Evolutionary conservation across 768 basidiomycete species (phyloP), one percentile per base, ranked within the genome.

Genomic region (Termitomyces sp.): DNA sequence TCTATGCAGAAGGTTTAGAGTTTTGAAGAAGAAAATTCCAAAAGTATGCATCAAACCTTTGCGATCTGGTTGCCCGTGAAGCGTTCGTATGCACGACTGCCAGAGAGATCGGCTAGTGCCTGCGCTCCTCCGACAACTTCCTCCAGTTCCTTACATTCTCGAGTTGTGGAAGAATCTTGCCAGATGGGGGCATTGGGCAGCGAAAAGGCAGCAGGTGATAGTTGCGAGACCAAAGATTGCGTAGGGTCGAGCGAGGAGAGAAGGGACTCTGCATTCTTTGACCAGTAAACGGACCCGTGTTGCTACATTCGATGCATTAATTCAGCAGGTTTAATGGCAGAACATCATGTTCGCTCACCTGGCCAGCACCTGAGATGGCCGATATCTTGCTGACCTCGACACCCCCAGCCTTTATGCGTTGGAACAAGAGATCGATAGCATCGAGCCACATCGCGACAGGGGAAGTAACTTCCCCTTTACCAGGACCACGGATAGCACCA

Each of bases 241-340:
- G 70, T 63, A 0, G 86, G 66, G 69, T 88, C 79, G 58, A 93
- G 79, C 2, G 74, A 75, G 2, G 81, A 74, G 7, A 95, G 79
- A 8, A 83, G 69, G 6, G 62, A 42, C 57, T 83, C 80, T 0
- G 87, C 87, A 12, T 76, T 73, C 13, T 71, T 65, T 0, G 89
- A 88, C 92, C 92, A 94, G 69, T 89, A 93, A 3, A 94, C 89
- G 4, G 90, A 91, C 22, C 91, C 91, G 70, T 94, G 92, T 90
- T 93, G 91, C 89, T 91, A 50, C 6, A 62, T 36, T 48, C 36
- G 16, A 32, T 50, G n/a, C 42, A 50, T 58, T 28, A 53, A 24
- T n/a, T 35, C 38, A 9, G 7, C 24, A 24, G 7, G 51, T 55
- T 45, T 24, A 12, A 13, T 38, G 33, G 53, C 55, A 24, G 55